A percentile compares a stretch with the other conserved stretches of the same genome.
phyloP scores from a whole-genome alignment of 768 basidiomycete species.

The Paxillus involutus region DNA sequence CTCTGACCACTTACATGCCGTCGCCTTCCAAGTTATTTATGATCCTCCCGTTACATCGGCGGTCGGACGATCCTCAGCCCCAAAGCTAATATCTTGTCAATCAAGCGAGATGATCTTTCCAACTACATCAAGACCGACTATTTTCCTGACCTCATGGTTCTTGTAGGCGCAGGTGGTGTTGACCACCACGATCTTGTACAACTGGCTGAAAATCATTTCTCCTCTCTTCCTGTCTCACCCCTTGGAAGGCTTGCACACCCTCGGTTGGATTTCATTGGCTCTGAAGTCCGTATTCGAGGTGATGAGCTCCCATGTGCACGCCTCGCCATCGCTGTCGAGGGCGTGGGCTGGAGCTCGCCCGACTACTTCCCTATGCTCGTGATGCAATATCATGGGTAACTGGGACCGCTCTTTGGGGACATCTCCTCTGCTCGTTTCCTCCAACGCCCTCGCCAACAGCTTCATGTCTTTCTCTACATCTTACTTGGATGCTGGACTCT shows the following conservation, averaged over 20 bases:
- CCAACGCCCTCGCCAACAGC: constrained; percentile 95
- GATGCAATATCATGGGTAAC: constrained; percentile 97
- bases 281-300: constrained; percentile 93
- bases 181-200: constrained; percentile 91
- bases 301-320: constrained; percentile 88
- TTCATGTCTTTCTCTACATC: constrained; percentile 99
- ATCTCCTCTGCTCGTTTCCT: constrained; percentile 81
- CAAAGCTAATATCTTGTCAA: constrained; percentile 93
- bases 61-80: constrained; percentile 98
- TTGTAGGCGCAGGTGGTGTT: constrained; percentile 95
- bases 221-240: constrained; percentile 84
- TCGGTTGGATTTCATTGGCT: constrained; percentile 84
- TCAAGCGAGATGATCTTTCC: constrained; percentile 84
- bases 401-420: constrained; percentile 98
- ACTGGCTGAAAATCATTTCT: constrained; percentile 93
- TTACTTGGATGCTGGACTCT: constrained; percentile 97
- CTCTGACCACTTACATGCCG: constrained; percentile 95
- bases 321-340: constrained; percentile 96
- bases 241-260: constrained; percentile 78
- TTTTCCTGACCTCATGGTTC: constrained; percentile 97
- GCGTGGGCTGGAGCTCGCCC: constrained; percentile 95
- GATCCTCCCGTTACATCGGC: constrained; percentile 1
- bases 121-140: constrained; percentile 97
- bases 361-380: constrained; percentile 99
- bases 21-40: constrained; percentile 87